Evolutionary conservation across 768 basidiomycete genomes (phyloP).

Genomic region (Podaxis rugospora): DNA sequence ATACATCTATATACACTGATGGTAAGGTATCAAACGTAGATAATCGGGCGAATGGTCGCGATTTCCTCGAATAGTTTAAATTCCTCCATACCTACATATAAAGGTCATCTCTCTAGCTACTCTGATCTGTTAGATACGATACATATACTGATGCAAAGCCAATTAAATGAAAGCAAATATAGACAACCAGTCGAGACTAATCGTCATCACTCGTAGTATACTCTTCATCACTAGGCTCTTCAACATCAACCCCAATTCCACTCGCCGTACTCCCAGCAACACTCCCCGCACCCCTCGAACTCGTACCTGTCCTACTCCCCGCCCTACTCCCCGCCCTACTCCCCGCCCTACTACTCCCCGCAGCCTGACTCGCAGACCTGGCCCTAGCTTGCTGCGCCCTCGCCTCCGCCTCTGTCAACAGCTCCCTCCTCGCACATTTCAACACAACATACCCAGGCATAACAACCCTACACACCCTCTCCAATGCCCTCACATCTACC

Average conservation of each 20-base stretch:
- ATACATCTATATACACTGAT: no score
- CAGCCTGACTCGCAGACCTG: conserved; percentile 16
- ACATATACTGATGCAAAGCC: not conserved
- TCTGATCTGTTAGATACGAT: no score
- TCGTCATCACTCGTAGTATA: conserved; percentile 1
- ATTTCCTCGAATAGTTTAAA: no score
- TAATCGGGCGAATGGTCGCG: no score
- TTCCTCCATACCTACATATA: no score
- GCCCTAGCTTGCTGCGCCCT: conserved; percentile 40
- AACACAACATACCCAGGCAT: conserved; percentile 60
- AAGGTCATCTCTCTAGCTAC: no score
- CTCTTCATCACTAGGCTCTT: conserved; percentile 5
- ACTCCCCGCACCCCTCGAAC: not conserved
- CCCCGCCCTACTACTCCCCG: not conserved
- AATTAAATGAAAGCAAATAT: not conserved
- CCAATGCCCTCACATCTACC: conserved; percentile 38
- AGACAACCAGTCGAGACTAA: not conserved
- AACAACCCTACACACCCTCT: conserved; percentile 39
- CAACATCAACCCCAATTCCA: conserved; percentile 4
- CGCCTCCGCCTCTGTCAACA: conserved; percentile 46
- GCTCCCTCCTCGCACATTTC: conserved; percentile 42
- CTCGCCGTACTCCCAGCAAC: not conserved
- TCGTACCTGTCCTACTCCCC: not conserved
- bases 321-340: not conserved
- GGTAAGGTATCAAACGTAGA: no score